Evolutionary conservation across 2,329 filamentous ascomycete genomes (phyloP).

Genomic region (Penicillium sp.): DNA sequence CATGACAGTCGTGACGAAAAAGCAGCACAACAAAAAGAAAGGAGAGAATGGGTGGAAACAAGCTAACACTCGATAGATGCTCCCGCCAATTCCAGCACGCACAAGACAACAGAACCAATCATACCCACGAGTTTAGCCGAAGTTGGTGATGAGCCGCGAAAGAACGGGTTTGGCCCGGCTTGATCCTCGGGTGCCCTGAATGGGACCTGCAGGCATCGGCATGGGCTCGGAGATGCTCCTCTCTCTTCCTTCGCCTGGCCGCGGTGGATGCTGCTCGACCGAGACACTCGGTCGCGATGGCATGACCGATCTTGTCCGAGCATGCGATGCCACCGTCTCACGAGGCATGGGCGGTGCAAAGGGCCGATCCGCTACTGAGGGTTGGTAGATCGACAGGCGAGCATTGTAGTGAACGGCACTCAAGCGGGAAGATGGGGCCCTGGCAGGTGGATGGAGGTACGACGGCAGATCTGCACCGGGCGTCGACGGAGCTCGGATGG

Average conservation of each 20-base stretch:
- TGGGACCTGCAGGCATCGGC: conserved; percentile 11
- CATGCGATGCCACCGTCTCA: conserved; percentile 7
- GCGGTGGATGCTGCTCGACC: conserved; percentile 3
- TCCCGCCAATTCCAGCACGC: not conserved
- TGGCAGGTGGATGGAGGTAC: conserved; percentile 7
- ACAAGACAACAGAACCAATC: not conserved
- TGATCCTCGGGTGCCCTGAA: conserved; percentile 11
- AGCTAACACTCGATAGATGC: not conserved
- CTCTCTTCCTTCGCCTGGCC: conserved; percentile 17
- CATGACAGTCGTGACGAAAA: conserved; percentile 9
- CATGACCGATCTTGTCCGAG: conserved; percentile 12
- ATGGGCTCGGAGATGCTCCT: conserved; percentile 23
- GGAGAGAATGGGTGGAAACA: not conserved
- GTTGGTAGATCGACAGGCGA: conserved; percentile 17
- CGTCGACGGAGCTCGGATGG: conserved; percentile 16
- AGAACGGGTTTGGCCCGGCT: conserved; percentile 35
- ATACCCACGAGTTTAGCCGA: conserved; percentile 16
- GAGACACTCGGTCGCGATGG: conserved; percentile 8
- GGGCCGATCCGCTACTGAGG: conserved; percentile 4
- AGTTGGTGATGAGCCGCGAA: conserved; percentile 37
- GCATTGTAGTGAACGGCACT: conserved; percentile 22
- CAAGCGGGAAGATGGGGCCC: conserved; percentile 20
- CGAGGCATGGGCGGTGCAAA: conserved; percentile 3
- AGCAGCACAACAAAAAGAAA: not conserved
- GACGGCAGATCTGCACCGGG: conserved; percentile 8